phyloP scores from a whole-genome alignment of 164 flowering plant species.

The Chimonanthus praecox region DNA sequence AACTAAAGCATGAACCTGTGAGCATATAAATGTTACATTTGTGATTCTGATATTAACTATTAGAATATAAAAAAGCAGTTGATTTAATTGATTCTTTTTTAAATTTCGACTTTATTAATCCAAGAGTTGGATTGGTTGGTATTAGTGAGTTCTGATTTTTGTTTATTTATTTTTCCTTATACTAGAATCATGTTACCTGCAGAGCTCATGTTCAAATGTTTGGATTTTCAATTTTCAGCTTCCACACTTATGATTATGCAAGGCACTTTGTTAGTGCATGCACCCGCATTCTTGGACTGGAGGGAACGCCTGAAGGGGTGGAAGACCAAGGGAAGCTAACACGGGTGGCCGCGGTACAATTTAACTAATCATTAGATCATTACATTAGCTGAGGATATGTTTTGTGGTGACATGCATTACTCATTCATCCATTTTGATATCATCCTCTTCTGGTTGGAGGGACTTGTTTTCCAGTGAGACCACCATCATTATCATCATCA shows the following conservation, averaged over 20 bases:
- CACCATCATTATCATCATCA: too few species aligned
- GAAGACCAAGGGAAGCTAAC: slow-evolving; percentile 93
- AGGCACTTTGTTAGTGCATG: slow-evolving; percentile 99
- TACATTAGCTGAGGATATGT: background rate
- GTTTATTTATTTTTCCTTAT: background rate
- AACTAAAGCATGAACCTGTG: too few species aligned
- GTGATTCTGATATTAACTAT: too few species aligned
- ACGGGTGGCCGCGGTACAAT: slow-evolving; percentile 78
- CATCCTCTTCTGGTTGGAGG: too few species aligned
- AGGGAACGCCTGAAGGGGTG: slow-evolving; percentile 96
- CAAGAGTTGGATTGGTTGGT: too few species aligned
- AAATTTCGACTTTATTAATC: too few species aligned
- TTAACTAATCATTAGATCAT: background rate
- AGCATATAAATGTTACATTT: too few species aligned
- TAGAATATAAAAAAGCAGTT: background rate
- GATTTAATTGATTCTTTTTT: background rate
- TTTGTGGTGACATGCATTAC: background rate
- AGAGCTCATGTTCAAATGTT: background rate
- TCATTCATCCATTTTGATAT: background rate
- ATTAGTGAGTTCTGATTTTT: background rate
- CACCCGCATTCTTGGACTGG: slow-evolving; percentile 95
- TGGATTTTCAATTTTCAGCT: slow-evolving; percentile 39
- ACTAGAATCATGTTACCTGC: background rate
- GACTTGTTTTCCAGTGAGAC: too few species aligned
- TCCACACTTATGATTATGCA: slow-evolving; percentile 96